Evolutionary conservation across 2,329 filamentous ascomycete genomes (phyloP).

Genomic region (Stagonosporopsis vannaccii): DNA sequence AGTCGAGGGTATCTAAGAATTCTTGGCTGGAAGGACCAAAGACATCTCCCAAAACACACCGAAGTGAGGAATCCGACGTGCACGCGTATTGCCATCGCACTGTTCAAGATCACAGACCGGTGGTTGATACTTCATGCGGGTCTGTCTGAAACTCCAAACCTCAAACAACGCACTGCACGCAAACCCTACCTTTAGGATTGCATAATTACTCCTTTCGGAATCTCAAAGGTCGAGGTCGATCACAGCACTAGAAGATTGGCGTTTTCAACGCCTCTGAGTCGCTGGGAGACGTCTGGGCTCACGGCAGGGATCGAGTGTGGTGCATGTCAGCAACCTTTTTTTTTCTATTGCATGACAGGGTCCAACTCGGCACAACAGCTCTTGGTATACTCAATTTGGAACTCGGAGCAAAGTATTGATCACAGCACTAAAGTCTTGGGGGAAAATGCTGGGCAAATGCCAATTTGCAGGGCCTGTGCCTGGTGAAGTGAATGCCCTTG

Average conservation of each 20-base stretch:
- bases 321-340: conserved; percentile 5
- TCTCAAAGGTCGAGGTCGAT: conserved; percentile 12
- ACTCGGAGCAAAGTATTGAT: conserved; percentile 27
- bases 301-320: conserved; percentile 1
- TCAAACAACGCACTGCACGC: conserved; percentile 1
- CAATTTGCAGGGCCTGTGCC: background rate
- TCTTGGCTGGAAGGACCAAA: too few species aligned
- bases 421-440: conserved; percentile 40
- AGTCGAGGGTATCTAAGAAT: background rate
- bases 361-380: conserved; percentile 6
- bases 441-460: conserved; percentile 3
- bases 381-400: conserved; percentile 31
- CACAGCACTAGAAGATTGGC: conserved; percentile 32
- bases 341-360: conserved; percentile 3
- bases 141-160: conserved; percentile 5
- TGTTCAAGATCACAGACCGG: background rate
- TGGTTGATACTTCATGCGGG: background rate
- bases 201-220: conserved; percentile 6
- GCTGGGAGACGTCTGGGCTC: conserved; percentile 6
- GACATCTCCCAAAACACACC: background rate
- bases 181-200: background rate
- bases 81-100: background rate
- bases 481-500: background rate
- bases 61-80: background rate
- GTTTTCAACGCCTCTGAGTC: conserved; percentile 16